Evolutionary conservation across 306 rosid species (phyloP), one percentile per base, ranked within the genome.

Genomic region (Vicia sativa): DNA sequence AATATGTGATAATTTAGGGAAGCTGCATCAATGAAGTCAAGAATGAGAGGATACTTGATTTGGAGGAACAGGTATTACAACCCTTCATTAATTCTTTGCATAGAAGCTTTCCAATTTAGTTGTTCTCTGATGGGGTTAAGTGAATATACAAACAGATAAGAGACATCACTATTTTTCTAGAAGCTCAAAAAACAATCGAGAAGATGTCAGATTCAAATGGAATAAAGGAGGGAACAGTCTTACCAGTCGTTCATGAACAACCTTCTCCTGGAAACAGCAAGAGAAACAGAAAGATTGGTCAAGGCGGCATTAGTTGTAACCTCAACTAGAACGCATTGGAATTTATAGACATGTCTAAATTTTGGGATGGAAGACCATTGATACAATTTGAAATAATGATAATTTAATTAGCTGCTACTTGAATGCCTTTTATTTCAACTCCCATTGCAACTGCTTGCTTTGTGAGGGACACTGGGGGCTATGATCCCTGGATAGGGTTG

Each of bases 161-260:
- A 76, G 98, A 93, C 68, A 87, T 93, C 63, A 86, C 79, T 5
- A 77, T 93, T 54, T 90, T 83, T 70, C 66, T 90, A 29, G 77
- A 85, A 75, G 97, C 99, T 3, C 97, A 90, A 57, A 88, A 86
- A 67, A 77, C 96, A 37, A 86, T 93, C 52, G 79, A 58, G 16
- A 90, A 72, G 69, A 83, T 90, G 81, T 70, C 78, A 14, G 95
- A 80, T 77, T 75, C 91, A 11, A 81, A 88, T 74, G 89, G 82
- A 75, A 83, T 93, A 70, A 90, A 80, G 79, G 96, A 95, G 16
- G 99, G 95, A 66, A 90, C 86, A 26, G 41, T 90, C 23, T 70
- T 90, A 67, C 95, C 97, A 11, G 84, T 90, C 57, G 89, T 89
- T 21, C 79, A 85, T 37, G 86, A 79, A 68, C 87, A 85, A 70